These are phyloP conservation scores for Bothriochloa decipiens DNA, from an alignment of 176 grass and related monocot genomes.

Conservation along the genomic window DNA sequence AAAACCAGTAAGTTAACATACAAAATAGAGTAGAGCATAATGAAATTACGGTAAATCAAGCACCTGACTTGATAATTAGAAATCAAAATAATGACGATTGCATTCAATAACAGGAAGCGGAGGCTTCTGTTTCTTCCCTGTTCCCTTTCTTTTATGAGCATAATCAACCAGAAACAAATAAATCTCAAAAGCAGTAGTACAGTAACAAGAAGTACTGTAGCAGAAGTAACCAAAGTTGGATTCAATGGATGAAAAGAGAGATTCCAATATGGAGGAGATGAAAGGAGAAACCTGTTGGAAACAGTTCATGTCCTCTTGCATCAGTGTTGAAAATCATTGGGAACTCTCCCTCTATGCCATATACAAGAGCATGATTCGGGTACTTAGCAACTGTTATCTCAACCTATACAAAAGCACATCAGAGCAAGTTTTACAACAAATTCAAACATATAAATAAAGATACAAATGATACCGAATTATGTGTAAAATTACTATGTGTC, in stretches of 20 bases:
- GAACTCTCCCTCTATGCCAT: constrained; percentile 78
- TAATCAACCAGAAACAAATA: constrained; percentile 13
- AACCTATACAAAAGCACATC: constrained; percentile 45
- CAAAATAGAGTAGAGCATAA: background rate
- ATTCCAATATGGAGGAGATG: constrained; percentile 14
- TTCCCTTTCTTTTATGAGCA: background rate
- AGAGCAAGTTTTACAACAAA: constrained; percentile 7
- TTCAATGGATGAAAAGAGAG: constrained; percentile 10
- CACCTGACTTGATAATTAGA: background rate
- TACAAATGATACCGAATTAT: background rate
- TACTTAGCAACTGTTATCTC: constrained; percentile 90
- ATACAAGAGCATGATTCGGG: constrained; percentile 77
- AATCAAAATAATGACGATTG: constrained; percentile 20
- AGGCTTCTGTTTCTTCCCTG: background rate
- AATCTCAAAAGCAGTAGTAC: constrained; percentile 1
- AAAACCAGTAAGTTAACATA: constrained; percentile 4
- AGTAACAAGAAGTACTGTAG: constrained; percentile 23
- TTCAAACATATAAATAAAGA: constrained; percentile 1
- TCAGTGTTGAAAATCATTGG: constrained; percentile 90
- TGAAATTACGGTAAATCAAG: background rate
- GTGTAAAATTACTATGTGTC: background rate
- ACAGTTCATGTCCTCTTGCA: constrained; percentile 81
- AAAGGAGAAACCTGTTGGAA: constrained; percentile 77
- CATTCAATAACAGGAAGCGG: constrained; percentile 10
- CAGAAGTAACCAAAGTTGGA: constrained; percentile 6